phyloP scores from a whole-genome alignment of 202 grass and related monocot genomes.

The Tripidium arundinaceum region DNA sequence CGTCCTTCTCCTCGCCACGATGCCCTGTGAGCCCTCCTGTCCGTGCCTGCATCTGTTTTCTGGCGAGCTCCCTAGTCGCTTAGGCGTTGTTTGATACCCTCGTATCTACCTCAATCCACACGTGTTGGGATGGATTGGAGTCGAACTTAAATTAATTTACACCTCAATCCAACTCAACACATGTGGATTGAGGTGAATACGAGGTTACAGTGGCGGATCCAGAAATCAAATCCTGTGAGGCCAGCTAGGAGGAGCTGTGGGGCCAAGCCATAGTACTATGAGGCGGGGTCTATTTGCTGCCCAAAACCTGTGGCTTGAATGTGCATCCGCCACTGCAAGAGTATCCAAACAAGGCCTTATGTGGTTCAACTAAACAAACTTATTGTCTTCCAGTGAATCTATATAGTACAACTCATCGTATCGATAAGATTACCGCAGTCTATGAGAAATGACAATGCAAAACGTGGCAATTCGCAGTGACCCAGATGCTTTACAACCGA shows the following conservation, averaged over 20 bases:
- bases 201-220: no score
- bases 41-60: background rate
- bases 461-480: background rate
- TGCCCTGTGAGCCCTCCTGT: constrained; percentile 62
- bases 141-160: background rate
- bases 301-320: no score
- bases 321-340: no score
- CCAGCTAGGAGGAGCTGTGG: no score
- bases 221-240: no score
- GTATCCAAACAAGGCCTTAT: background rate
- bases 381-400: background rate
- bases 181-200: no score
- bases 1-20: constrained; percentile 65
- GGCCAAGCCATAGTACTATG: no score
- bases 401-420: background rate
- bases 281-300: no score
- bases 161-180: background rate
- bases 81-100: no score
- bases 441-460: background rate
- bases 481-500: background rate
- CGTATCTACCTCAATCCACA: background rate
- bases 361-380: background rate
- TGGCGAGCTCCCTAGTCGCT: background rate
- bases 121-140: background rate
- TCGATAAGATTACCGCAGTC: background rate